Evolutionary conservation across 2,329 filamentous ascomycete species (phyloP).

Genomic region (Monilinia aucupariae): DNA sequence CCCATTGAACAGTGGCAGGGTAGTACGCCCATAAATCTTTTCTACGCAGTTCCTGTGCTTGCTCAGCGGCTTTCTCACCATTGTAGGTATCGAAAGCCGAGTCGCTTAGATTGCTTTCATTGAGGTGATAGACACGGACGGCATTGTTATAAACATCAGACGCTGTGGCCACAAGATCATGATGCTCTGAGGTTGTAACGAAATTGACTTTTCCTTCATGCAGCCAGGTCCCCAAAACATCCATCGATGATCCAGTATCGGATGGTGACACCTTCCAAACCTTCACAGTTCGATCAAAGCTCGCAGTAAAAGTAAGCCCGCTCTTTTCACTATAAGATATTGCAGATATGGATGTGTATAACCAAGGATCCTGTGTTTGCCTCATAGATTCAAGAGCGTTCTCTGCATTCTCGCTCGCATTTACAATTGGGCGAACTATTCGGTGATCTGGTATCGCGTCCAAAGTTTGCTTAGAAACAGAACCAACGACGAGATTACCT

Average conservation of each 20-base stretch:
- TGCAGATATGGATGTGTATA: conserved; percentile 59
- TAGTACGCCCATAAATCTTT: conserved; percentile 53
- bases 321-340: conserved; percentile 49
- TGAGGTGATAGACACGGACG: conserved; percentile 51
- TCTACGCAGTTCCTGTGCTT: conserved; percentile 24
- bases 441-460: conserved; percentile 52
- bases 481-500: conserved; percentile 56
- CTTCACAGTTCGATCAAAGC: conserved; percentile 58
- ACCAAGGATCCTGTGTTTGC: conserved; percentile 55
- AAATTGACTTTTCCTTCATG: conserved; percentile 59
- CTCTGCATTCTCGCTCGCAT: conserved; percentile 41
- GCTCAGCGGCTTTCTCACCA: conserved; percentile 26
- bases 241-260: conserved; percentile 40
- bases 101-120: conserved; percentile 35
- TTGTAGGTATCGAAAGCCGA: conserved; percentile 31
- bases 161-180: conserved; percentile 52
- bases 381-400: conserved; percentile 54
- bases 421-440: conserved; percentile 48
- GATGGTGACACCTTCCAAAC: conserved; percentile 45
- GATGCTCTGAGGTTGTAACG: conserved; percentile 45
- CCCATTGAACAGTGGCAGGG: conserved; percentile 61
- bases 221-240: conserved; percentile 46
- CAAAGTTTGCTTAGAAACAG: conserved; percentile 41
- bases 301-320: conserved; percentile 51
- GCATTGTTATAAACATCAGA: conserved; percentile 50